Base-by-base conservation (phyloP, 495 filamentous ascomycete species). In the Evernia prunastri region DNA sequence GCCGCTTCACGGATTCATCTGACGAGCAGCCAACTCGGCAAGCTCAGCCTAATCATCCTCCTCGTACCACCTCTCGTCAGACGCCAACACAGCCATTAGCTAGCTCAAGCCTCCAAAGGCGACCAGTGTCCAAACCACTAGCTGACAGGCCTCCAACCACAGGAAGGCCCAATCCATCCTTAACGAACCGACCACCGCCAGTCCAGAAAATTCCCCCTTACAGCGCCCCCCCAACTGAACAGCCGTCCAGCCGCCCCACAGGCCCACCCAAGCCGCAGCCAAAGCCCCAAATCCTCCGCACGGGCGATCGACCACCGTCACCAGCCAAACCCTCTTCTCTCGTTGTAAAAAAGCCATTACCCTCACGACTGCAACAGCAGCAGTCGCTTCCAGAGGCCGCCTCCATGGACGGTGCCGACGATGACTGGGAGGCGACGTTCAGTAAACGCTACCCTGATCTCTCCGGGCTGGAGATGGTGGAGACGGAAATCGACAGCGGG, bases 391-490 rank as follows among this genome's bases (percentile, higher is more conserved):
- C 67, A 31, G 62, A 61, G n/a, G 27, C 35, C 11, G 12, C 58
- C 5, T 15, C 40, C 18, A 15, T 35, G 25, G 39, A 58, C 13
- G 36, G 27, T 15, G 23, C 60, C 7, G 67, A 67, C 36, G 84
- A 87, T 6, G 87, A 89, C 65, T 87, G 85, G 84, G 86, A 89
- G 69, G 74, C 72, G 36, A 86, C 88, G 72, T 96, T 96, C 70
- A 87, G 85, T 67, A 88, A 88, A 73, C 79, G 89, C 53, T 96
- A 89, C 72, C 92, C 92, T 1, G 91, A 85, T 69, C 78, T 96
- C 31, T 85, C 82, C 29, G 85, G 88, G 1, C 79, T 96, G 56
- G 91, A 96, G 78, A 89, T 95, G 86, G 88, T 90, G 37, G 91
- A 87, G 72, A 85, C 82, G 67, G 89, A 87, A 70, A 82, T 86